Percentiles rank a stretch among this genome's conserved stretches.
Conservation (phyloP, 108 stramenopile genomes). For the Skeletonema grethae region DNA sequence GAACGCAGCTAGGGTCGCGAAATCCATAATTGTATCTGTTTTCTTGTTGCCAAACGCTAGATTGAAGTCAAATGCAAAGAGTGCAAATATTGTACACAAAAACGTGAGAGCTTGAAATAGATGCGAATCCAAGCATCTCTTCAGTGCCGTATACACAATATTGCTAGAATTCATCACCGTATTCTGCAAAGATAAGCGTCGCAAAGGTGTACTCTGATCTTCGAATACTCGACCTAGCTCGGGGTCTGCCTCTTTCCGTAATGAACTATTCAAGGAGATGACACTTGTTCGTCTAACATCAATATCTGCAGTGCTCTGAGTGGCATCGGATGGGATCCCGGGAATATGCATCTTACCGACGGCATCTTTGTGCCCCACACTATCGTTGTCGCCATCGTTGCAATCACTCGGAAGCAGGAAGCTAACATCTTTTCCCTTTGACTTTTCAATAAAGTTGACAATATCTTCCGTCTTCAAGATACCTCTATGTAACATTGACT, state of each 20-base stretch:
- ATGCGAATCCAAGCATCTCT: constrained; percentile 26
- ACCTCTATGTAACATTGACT: constrained; percentile 38
- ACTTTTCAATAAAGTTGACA: constrained; percentile 25
- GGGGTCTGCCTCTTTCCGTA: constrained; percentile 15
- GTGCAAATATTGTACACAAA: constrained; percentile 42
- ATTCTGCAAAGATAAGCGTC: constrained; percentile 7
- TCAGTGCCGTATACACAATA: constrained; percentile 12
- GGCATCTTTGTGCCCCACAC: neutral
- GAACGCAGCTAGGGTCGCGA: constrained; percentile 32
- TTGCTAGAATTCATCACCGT: constrained; percentile 16
- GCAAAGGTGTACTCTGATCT: neutral
- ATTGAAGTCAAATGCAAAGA: constrained; percentile 54
- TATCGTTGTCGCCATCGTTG: constrained; percentile 5
- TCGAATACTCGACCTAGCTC: constrained; percentile 30
- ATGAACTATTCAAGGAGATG: constrained; percentile 22
- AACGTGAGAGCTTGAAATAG: constrained; percentile 46
- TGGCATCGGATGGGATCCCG: constrained; percentile 50
- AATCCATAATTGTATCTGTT: constrained; percentile 24
- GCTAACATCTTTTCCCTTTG: constrained; percentile 16
- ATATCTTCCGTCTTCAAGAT: constrained; percentile 42
- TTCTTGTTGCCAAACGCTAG: constrained; percentile 33
- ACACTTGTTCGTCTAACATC: constrained; percentile 35
- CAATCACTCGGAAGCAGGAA: constrained; percentile 5
- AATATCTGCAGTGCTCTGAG: constrained; percentile 9
- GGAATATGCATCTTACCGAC: constrained; percentile 27